Conservation (phyloP, 192 early-diverging fungal species). For the Mortierella claussenii region DNA sequence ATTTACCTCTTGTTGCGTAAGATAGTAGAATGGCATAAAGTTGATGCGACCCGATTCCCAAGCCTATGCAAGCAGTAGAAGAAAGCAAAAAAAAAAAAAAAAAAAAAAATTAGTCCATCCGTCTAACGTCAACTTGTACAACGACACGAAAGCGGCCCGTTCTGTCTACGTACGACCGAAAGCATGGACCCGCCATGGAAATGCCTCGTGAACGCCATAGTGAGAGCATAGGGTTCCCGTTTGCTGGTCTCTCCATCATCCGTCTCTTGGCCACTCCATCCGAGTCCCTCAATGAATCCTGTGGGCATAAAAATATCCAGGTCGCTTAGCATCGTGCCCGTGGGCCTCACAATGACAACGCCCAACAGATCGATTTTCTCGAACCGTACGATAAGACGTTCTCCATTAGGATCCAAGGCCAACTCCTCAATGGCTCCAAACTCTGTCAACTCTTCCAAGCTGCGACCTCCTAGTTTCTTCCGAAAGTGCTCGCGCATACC, state of each 20-base stretch:
- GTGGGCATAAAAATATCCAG: slow-evolving; percentile 37
- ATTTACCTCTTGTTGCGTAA: slow-evolving; percentile 7
- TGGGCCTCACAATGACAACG: slow-evolving; percentile 47
- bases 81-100: not conserved
- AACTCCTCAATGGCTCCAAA: slow-evolving; percentile 63
- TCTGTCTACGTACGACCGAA: slow-evolving; percentile 17
- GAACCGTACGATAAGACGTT: slow-evolving; percentile 64
- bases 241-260: slow-evolving; percentile 14
- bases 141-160: too few relatives aligned
- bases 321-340: slow-evolving; percentile 33
- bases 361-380: slow-evolving; percentile 59
- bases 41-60: slow-evolving; percentile 45
- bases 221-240: slow-evolving; percentile 14
- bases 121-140: too few relatives aligned
- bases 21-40: slow-evolving; percentile 45
- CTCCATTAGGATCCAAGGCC: slow-evolving; percentile 61
- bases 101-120: too few relatives aligned
- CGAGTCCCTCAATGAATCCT: slow-evolving; percentile 41
- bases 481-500: not conserved
- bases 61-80: slow-evolving; percentile 12
- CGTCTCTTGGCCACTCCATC: slow-evolving; percentile 15
- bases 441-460: slow-evolving; percentile 6
- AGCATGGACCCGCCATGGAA: slow-evolving; percentile 23
- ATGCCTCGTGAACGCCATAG: slow-evolving; percentile 29
- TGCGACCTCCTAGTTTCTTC: slow-evolving; percentile 12